Conservation (phyloP, 169 alveolate genomes). For the Cryptosporidium canis region DNA sequence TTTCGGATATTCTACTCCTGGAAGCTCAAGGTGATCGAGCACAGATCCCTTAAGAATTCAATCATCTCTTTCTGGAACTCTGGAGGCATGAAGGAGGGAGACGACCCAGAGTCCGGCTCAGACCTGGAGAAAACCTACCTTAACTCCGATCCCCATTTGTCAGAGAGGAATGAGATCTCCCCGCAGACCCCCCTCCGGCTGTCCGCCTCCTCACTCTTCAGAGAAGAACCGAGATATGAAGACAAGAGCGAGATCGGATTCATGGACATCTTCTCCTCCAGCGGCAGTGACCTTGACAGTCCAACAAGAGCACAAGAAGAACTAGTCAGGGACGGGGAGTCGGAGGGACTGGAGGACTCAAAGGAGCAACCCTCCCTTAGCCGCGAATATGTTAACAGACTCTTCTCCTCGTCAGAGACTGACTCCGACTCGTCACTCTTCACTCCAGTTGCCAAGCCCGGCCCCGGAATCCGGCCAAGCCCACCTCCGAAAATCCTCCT, state of each 20-base stretch:
- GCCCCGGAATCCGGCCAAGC: background rate
- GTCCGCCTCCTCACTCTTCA: no score
- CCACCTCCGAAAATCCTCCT: no score
- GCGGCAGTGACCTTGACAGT: background rate
- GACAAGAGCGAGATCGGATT: background rate
- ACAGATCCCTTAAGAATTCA: slow-evolving; percentile 43
- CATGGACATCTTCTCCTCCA: background rate
- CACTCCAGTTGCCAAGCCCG: background rate
- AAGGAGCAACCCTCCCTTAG: background rate
- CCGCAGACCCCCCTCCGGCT: no score
- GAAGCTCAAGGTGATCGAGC: slow-evolving; percentile 50
- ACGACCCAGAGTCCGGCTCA: no score
- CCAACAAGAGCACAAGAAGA: background rate
- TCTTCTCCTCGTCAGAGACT: background rate
- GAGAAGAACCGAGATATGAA: background rate
- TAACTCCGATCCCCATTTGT: no score
- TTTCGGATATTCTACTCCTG: slow-evolving; percentile 32
- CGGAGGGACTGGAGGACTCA: background rate
- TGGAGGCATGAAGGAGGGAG: no score
- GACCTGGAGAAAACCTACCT: no score
- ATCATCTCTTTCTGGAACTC: slow-evolving; percentile 22
- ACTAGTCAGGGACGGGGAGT: background rate
- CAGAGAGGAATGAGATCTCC: no score
- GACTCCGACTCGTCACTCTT: background rate
- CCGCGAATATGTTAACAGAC: background rate